Base-by-base conservation (phyloP, 805 yeast species). In the Candida incommunis region DNA sequence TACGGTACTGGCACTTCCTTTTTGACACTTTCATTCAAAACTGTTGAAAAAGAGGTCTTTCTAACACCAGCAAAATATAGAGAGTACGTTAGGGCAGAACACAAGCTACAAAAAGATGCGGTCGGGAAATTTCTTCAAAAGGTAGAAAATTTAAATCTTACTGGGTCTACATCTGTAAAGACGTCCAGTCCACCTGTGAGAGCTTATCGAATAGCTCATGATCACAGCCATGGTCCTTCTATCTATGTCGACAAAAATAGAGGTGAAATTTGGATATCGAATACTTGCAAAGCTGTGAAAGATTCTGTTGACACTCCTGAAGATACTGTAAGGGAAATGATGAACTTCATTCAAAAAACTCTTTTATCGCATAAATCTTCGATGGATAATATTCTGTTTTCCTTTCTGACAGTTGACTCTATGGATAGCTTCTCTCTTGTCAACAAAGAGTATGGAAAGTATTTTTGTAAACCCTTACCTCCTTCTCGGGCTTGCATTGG, bases 401-500 rank as follows among this genome's bases (percentile, higher is more conserved):
- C 84, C 3, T 73, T 82, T 0, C 61, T 88, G 4, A 56, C 82
- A 3, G 64, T 90, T 2, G 52, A 68, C 2, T 72, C 79, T 43
- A 88, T 92, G 90, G 43, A 61, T 0, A 59, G 74, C 43, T 92
- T 92, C 59, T 66, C 64, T 0, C 58, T 51, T 7, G 72, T 88
- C 11, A 92, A 92, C 56, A 43, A 57, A 1, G 66, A 76, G 0
- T 92, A 92, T 59, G 66, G 66, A 22, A 48, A 59, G 1, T 70
- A 66, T 48, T 88, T 87, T 59, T 58, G 61, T 3, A 57, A 68
- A 1, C 77, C 81, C 2, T 67, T 75, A 29, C 97, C 97, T 1
- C 97, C 98, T 0, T 78, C 96, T 1, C 71, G 98, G 50, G 76
- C 85, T 1, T 88, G 97, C 61, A 75, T 92, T 2, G 80, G 82